These are phyloP conservation scores for Cladophialophora bantiana DNA, from an alignment of 2,329 filamentous ascomycete species.

Conservation along the genomic window DNA sequence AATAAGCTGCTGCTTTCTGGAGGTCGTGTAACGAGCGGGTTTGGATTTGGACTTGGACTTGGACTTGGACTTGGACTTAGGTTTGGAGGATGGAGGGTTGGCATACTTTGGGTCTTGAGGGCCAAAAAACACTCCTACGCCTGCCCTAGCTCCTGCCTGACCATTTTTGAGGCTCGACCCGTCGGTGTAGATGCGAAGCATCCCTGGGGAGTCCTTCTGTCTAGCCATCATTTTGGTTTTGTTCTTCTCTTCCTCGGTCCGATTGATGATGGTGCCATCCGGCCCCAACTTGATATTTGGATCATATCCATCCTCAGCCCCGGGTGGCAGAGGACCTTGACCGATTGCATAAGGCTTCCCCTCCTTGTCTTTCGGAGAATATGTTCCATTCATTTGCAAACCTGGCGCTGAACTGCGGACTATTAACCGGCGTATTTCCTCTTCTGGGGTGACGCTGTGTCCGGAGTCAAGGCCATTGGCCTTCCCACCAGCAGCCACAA, in stretches of 20 bases:
- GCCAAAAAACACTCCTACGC: constrained; percentile 71
- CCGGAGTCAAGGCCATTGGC: constrained; percentile 23
- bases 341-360: constrained; percentile 58
- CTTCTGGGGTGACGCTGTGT: constrained; percentile 34
- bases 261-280: constrained; percentile 63
- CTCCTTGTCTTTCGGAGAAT: constrained; percentile 50
- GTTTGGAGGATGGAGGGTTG: constrained; percentile 28
- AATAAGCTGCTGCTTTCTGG: constrained; percentile 26
- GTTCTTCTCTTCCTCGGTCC: constrained; percentile 58
- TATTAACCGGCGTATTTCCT: constrained; percentile 39
- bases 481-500: constrained; percentile 61
- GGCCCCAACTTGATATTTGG: constrained; percentile 62
- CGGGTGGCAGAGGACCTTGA: constrained; percentile 62
- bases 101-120: constrained; percentile 62
- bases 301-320: constrained; percentile 68
- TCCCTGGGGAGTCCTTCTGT: constrained; percentile 54
- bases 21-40: constrained; percentile 31
- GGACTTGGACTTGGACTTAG: constrained; percentile 21
- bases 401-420: constrained; percentile 45
- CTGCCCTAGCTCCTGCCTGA: constrained; percentile 60
- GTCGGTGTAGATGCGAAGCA: constrained; percentile 69
- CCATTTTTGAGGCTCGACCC: constrained; percentile 69
- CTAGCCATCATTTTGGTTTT: constrained; percentile 54
- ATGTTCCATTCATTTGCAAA: constrained; percentile 48
- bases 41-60: constrained; percentile 22